Percentiles rank a stretch among this genome's conserved stretches.
These are phyloP conservation scores for Pseudonectria buxi DNA, from an alignment of 2,329 filamentous ascomycete genomes.

Conservation along the genomic window DNA sequence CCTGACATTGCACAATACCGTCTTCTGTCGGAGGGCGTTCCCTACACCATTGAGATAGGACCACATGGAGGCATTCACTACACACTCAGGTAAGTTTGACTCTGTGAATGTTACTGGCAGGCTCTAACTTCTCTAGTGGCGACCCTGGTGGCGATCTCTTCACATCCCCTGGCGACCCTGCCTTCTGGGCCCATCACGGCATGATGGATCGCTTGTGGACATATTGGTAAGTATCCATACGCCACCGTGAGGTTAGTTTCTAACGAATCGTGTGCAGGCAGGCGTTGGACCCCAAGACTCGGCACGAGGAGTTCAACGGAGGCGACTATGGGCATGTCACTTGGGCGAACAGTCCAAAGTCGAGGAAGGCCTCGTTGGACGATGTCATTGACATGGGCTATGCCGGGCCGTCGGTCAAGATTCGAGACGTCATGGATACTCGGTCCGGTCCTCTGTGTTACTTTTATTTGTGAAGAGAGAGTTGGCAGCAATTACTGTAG, in stretches of 20 bases:
- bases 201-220: slow-evolving; percentile 24
- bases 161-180: slow-evolving; percentile 24
- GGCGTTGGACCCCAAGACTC: slow-evolving; percentile 11
- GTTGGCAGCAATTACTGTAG: too few species aligned
- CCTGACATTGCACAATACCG: slow-evolving; percentile 28
- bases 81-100: slow-evolving; percentile 16
- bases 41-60: slow-evolving; percentile 22
- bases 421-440: slow-evolving; percentile 25
- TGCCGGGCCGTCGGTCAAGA: slow-evolving; percentile 17
- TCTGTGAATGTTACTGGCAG: neutral
- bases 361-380: slow-evolving; percentile 14
- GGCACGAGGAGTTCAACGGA: slow-evolving; percentile 19
- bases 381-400: slow-evolving; percentile 27
- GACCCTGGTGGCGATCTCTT: slow-evolving; percentile 28
- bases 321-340: slow-evolving; percentile 23
- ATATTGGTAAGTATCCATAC: slow-evolving; percentile 12
- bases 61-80: slow-evolving; percentile 26
- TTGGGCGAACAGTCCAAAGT: slow-evolving; percentile 23
- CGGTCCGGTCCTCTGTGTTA: slow-evolving; percentile 22
- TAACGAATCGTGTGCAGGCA: slow-evolving; percentile 8
- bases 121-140: slow-evolving; percentile 11
- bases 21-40: slow-evolving; percentile 28
- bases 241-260: too few species aligned
- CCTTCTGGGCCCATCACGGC: slow-evolving; percentile 21
- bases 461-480: slow-evolving; percentile 18